A percentile compares a stretch with the other conserved stretches of the same genome.
Evolutionary conservation across 192 early-diverging fungal genomes (phyloP).

Genomic region (Coemansia sp.): DNA sequence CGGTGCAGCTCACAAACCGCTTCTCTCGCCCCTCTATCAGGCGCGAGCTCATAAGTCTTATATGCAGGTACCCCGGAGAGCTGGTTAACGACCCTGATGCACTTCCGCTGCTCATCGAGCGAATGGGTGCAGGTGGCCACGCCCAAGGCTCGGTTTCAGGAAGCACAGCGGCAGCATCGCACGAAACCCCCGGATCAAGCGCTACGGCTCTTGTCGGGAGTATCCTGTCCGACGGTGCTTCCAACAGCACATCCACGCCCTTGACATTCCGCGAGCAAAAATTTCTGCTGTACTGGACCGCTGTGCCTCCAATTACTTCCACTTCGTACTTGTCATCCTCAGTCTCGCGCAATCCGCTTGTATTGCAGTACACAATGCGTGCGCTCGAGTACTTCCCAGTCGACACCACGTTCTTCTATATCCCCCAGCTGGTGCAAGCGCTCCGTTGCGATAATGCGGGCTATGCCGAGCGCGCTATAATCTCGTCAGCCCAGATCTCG

Average conservation of each 20-base stretch:
- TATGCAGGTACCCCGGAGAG: conserved; percentile 62
- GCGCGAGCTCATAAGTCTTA: conserved; percentile 63
- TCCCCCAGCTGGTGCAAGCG: conserved; percentile 97
- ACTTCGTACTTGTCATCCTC: conserved; percentile 73
- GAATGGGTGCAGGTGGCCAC: conserved; percentile 12
- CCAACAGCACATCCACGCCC: conserved; percentile 21
- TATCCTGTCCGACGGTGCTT: conserved; percentile 28
- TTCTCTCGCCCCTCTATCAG: conserved; percentile 72
- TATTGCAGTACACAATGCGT: conserved; percentile 92
- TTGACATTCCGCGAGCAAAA: conserved; percentile 54
- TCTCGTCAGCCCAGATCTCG: conserved; percentile 89
- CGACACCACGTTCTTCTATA: conserved; percentile 96
- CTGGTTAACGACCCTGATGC: conserved; percentile 74
- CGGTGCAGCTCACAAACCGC: conserved; percentile 72
- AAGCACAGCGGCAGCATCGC: background rate
- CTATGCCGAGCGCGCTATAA: conserved; percentile 93
- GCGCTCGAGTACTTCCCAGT: conserved; percentile 87
- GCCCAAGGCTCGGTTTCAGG: background rate
- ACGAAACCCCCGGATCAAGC: background rate
- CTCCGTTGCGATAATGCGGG: conserved; percentile 84
- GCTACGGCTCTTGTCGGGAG: background rate
- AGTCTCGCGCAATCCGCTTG: conserved; percentile 77
- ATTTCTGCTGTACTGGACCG: conserved; percentile 85
- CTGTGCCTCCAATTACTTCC: conserved; percentile 88
- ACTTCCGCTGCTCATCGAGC: conserved; percentile 69